A percentile compares a stretch with the other conserved stretches of the same genome.
Evolutionary conservation across 306 rosid species (phyloP).

Genomic region (Rubus parviflorus): DNA sequence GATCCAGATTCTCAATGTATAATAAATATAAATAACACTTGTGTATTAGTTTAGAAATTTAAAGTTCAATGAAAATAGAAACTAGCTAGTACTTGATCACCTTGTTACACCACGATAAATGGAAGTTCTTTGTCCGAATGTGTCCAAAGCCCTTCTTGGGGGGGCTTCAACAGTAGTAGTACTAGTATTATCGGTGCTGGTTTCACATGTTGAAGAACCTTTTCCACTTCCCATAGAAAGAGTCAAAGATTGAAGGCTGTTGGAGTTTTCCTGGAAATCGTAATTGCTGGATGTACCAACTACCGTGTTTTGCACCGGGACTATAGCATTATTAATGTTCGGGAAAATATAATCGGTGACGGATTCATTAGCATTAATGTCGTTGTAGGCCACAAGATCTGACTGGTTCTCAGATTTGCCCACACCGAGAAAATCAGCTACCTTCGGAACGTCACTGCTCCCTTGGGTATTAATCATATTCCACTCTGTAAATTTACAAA

Average conservation of each 20-base stretch:
- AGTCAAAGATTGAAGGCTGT: conserved; percentile 71
- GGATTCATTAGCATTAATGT: conserved; percentile 56
- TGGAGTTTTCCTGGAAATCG: conserved; percentile 70
- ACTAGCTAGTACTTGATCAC: conserved; percentile 25
- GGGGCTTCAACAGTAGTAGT: conserved; percentile 52
- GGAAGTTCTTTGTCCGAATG: conserved; percentile 96
- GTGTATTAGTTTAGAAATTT: no score
- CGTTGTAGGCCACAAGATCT: conserved; percentile 63
- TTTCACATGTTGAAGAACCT: conserved; percentile 63
- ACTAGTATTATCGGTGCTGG: conserved; percentile 56
- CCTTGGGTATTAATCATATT: conserved; percentile 59
- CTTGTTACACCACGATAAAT: conserved; percentile 97
- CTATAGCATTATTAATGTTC: conserved; percentile 27
- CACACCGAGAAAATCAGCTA: conserved; percentile 98
- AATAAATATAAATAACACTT: not conserved
- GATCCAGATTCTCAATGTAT: not conserved
- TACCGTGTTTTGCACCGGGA: conserved; percentile 53
- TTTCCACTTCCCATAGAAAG: conserved; percentile 94
- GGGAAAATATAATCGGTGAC: conserved; percentile 69
- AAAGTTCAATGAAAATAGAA: not conserved
- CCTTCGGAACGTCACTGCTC: conserved; percentile 69
- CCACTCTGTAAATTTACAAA: conserved; percentile 60
- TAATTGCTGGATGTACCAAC: conserved; percentile 44
- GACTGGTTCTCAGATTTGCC: conserved; percentile 73
- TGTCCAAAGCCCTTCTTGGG: conserved; percentile 81